Base-by-base conservation (phyloP, 768 basidiomycete genomes). In the Crepidotus variabilis region DNA sequence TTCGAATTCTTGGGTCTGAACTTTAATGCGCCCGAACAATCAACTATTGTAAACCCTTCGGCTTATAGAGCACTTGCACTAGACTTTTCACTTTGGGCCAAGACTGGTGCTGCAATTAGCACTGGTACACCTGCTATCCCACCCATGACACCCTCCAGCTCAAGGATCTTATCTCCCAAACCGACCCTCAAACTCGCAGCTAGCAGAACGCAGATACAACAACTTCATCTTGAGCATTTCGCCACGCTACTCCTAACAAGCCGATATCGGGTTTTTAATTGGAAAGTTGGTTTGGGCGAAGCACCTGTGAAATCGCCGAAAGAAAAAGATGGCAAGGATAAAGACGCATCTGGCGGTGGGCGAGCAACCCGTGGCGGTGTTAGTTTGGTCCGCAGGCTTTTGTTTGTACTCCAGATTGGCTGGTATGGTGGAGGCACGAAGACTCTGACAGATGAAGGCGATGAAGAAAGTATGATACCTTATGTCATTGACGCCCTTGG, bases 61-160 rank as follows among this genome's bases (percentile, higher is more conserved):
- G 94, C 90, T 5, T 96, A 97, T 67, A 80, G 81, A 46, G 81
- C 86, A 3, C 81, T 98, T 49, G 92, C 91, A 0, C 82, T 98
- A 0, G 93, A 96, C 63, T 92, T 98, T 60, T 87, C 92, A 51
- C 83, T 97, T 10, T 98, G 95, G 95, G 84, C 90, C 0, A 79
- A 73, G 32, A 85, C 65, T 1, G 57, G 55, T 21, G 11, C 49
- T 45, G 43, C 36, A 7, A 36, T 50, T 24, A 46, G 47, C 28
- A 2, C 50, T 24, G 32, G 23, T 8, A 24, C 28, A 6, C 33
- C 54, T 11, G 54, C 24, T 45, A 32, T 13, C 32, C 28, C 28
- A 28, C 28, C 28, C 28, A 28, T 28, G 28, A 28, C 28, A 28
- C 48, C 22, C 10, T 9, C 18, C 18, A 14, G 23, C 23, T 50